Evolutionary conservation across 768 basidiomycete genomes (phyloP), one percentile per base, ranked within the genome.

Genomic region (Amanita polypyramis): DNA sequence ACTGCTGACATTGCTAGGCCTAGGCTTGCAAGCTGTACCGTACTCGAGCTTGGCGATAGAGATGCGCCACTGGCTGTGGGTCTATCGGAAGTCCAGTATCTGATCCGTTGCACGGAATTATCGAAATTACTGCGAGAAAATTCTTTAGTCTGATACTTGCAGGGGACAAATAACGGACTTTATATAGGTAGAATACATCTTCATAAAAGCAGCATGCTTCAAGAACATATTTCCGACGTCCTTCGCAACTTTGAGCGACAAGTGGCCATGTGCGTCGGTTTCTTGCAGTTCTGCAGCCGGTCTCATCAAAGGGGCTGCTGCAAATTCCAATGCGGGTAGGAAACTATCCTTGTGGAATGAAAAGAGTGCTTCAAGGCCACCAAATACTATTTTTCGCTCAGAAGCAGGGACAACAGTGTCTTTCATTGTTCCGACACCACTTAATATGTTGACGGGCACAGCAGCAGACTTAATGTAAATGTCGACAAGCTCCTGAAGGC

Each of bases 151-250:
- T 32, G 35, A 3, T 7, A n/a, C n/a, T 10, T 6, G 21, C 25
- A 5, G 17, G 27, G 51, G 30, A 45, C 12, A 38, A 29, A 35
- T 42, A 49, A 51, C 53, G 60, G 62, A 92, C 90, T 98, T 97
- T 73, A 95, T 95, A 62, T 97, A 99, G 37, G 85, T 87, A 27
- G 92, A 93, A 63, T 99, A 99, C 86, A 98, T 97, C 69, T 74
- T 89, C 89, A 99, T 91, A 70, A 97, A 97, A 3, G 95, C 92
- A 25, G 92, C 89, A 63, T 99, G 93, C 45, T 85, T 87, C 47
- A 90, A 69, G 65, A 98, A 99, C 40, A 89, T 92, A 49, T 83
- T 76, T 5, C 89, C 94, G 32, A 99, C 84, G 11, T 78, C 74
- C 51, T 76, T 85, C 0, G 89, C 90, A 11, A 89, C 87, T 38